These are phyloP conservation scores for Malassezia furfur DNA, from an alignment of 1,284 basidiomycete species.

Conservation along the genomic window DNA sequence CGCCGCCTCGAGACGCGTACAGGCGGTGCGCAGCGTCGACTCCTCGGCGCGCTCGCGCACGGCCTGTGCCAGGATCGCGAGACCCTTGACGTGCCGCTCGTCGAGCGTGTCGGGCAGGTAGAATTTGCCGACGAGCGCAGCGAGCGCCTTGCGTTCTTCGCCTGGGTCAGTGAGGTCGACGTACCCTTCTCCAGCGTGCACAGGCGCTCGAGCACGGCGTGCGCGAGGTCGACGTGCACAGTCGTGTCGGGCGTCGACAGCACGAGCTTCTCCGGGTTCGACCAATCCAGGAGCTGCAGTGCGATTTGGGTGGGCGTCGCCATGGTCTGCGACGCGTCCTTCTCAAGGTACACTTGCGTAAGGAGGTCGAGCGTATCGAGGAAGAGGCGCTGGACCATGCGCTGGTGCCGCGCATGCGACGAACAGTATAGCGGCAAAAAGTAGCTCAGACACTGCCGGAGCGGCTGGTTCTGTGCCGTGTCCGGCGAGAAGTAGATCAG, in stretches of 20 bases:
- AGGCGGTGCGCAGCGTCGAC: slow-evolving; percentile 60
- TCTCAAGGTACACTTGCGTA: slow-evolving; percentile 59
- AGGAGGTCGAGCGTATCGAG: background rate
- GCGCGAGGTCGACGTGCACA: slow-evolving; percentile 69
- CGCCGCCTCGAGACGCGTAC: slow-evolving; percentile 59
- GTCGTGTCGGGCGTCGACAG: slow-evolving; percentile 52
- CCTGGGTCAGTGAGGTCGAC: slow-evolving; percentile 51
- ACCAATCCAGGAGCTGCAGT: slow-evolving; percentile 82
- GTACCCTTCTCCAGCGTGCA: slow-evolving; percentile 31
- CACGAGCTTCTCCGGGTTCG: slow-evolving; percentile 71
- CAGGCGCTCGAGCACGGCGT: slow-evolving; percentile 60
- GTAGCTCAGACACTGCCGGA: slow-evolving; percentile 87
- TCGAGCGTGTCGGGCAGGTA: slow-evolving; percentile 62
- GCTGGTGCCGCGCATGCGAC: slow-evolving; percentile 69
- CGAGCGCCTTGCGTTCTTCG: slow-evolving; percentile 69
- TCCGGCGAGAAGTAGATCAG: slow-evolving; percentile 78
- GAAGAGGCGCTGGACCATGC: slow-evolving; percentile 64
- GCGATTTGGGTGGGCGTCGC: slow-evolving; percentile 70
- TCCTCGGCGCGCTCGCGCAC: slow-evolving; percentile 51
- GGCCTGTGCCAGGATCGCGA: slow-evolving; percentile 22
- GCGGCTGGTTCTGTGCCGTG: slow-evolving; percentile 70
- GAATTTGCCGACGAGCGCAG: slow-evolving; percentile 69
- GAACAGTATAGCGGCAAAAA: slow-evolving; percentile 92
- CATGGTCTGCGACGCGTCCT: slow-evolving; percentile 70
- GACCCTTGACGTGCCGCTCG: slow-evolving; percentile 36